These are phyloP conservation scores for Symbiotaphrina buchneri DNA, from an alignment of 495 filamentous ascomycete genomes.

Conservation along the genomic window DNA sequence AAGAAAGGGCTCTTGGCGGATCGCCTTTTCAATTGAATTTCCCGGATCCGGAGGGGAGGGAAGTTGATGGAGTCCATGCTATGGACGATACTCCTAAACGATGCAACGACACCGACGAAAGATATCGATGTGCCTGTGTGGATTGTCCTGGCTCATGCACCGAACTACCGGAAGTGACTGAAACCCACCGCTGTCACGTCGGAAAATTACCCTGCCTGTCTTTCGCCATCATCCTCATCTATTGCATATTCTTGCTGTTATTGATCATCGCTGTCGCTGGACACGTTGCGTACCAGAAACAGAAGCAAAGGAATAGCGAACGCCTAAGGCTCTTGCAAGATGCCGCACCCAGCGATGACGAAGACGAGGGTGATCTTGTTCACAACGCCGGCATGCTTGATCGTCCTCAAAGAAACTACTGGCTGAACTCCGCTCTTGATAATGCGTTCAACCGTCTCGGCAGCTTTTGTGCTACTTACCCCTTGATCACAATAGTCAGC, in stretches of 20 bases:
- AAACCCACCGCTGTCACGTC: constrained; percentile 51
- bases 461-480: constrained; percentile 57
- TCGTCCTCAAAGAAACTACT: constrained; percentile 46
- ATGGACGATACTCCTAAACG: constrained; percentile 44
- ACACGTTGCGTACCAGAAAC: constrained; percentile 51
- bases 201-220: constrained; percentile 76
- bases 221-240: constrained; percentile 74
- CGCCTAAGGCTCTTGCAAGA: constrained; percentile 72
- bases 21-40: constrained; percentile 98
- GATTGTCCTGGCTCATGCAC: constrained; percentile 79
- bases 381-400: constrained; percentile 48
- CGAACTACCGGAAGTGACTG: constrained; percentile 45
- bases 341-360: constrained; percentile 63
- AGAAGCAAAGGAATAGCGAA: constrained; percentile 51
- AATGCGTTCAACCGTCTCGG: constrained; percentile 68
- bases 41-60: constrained; percentile 27
- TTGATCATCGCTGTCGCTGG: constrained; percentile 42
- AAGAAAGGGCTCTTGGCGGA: constrained; percentile 60
- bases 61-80: constrained; percentile 37
- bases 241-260: constrained; percentile 46
- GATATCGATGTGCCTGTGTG: constrained; percentile 76
- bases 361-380: constrained; percentile 66
- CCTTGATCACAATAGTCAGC: constrained; percentile 52
- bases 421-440: constrained; percentile 57
- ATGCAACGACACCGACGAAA: constrained; percentile 71